phyloP scores from a whole-genome alignment of 2,329 filamentous ascomycete genomes.

The Ramularia collo-cygni region DNA sequence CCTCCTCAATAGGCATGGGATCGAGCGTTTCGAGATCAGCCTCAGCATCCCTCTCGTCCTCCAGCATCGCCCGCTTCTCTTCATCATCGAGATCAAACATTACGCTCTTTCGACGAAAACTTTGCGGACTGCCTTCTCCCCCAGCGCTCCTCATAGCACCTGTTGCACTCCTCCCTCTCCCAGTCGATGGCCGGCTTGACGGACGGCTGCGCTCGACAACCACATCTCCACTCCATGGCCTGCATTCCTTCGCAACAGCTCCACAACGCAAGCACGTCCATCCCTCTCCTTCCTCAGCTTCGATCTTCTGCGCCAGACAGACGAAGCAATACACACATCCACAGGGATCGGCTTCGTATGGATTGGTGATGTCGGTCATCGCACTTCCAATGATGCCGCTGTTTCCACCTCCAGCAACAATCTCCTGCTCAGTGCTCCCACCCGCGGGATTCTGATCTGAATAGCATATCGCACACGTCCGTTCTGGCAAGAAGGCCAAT shows the following conservation, averaged over 20 bases:
- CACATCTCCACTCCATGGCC: slow-evolving; percentile 87
- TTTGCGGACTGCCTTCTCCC: slow-evolving; percentile 22
- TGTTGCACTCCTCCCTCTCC: slow-evolving; percentile 7
- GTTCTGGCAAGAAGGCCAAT: slow-evolving; percentile 76
- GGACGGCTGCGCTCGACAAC: slow-evolving; percentile 34
- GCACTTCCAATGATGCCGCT: slow-evolving; percentile 76
- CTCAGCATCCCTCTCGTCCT: slow-evolving; percentile 11
- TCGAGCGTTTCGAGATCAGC: slow-evolving; percentile 19
- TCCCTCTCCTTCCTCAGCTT: slow-evolving; percentile 88
- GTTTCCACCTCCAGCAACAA: slow-evolving; percentile 48
- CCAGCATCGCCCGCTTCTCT: slow-evolving; percentile 12
- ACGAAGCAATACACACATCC: slow-evolving; percentile 95
- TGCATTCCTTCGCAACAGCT: slow-evolving; percentile 73
- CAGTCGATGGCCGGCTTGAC: no score
- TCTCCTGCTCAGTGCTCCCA: slow-evolving; percentile 61
- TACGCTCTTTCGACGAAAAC: slow-evolving; percentile 26
- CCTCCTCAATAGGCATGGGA: slow-evolving; percentile 26
- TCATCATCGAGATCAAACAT: slow-evolving; percentile 26
- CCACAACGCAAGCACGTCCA: slow-evolving; percentile 90
- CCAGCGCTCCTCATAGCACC: slow-evolving; percentile 11
- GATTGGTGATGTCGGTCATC: slow-evolving; percentile 90
- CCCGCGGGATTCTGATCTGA: slow-evolving; percentile 75
- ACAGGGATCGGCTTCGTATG: slow-evolving; percentile 85
- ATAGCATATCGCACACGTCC: slow-evolving; percentile 96
- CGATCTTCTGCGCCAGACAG: slow-evolving; percentile 82